Percentiles rank a stretch among this genome's conserved stretches.
These are phyloP conservation scores for Spathaspora sp. DNA, from an alignment of 805 yeast genomes.

Conservation along the genomic window DNA sequence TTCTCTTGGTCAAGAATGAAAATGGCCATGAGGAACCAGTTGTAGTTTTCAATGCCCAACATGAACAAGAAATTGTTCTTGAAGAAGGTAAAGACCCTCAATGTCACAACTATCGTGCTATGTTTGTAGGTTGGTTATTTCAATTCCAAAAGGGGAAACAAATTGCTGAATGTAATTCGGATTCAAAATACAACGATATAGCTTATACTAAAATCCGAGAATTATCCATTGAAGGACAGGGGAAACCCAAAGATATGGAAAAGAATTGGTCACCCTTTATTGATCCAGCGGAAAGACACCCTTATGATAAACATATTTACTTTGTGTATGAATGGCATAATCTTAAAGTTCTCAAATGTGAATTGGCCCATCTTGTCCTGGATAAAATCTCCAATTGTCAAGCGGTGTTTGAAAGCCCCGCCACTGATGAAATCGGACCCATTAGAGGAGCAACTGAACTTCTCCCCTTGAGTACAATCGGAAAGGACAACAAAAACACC, in stretches of 20 bases:
- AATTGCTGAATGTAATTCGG: slow-evolving; percentile 19
- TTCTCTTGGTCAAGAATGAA: slow-evolving; percentile 17
- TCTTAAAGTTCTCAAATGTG: slow-evolving; percentile 25
- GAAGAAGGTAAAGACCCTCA: slow-evolving; percentile 2
- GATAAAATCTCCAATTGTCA: slow-evolving; percentile 3
- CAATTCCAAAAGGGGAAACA: slow-evolving; percentile 27
- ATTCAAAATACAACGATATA: slow-evolving; percentile 10
- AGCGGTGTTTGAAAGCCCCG: neutral
- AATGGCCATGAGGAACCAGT: slow-evolving; percentile 15
- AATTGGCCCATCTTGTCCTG: slow-evolving; percentile 10
- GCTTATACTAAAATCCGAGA: slow-evolving; percentile 19
- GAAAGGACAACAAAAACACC: slow-evolving; percentile 16
- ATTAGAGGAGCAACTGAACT: slow-evolving; percentile 36
- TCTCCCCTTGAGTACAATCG: slow-evolving; percentile 18
- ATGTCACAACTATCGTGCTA: slow-evolving; percentile 16
- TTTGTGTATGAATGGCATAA: slow-evolving; percentile 33
- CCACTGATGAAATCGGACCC: slow-evolving; percentile 23
- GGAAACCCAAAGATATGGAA: slow-evolving; percentile 8
- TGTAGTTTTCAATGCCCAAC: slow-evolving; percentile 11
- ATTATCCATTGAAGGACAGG: slow-evolving; percentile 11
- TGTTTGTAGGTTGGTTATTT: slow-evolving; percentile 32
- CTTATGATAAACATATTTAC: slow-evolving; percentile 25
- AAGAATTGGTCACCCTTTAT: slow-evolving; percentile 43
- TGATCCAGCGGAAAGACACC: slow-evolving; percentile 18
- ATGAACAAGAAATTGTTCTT: neutral